Evolutionary conservation across 2,329 filamentous ascomycete genomes (phyloP).

Genomic region (Hyphodiscus sp.): DNA sequence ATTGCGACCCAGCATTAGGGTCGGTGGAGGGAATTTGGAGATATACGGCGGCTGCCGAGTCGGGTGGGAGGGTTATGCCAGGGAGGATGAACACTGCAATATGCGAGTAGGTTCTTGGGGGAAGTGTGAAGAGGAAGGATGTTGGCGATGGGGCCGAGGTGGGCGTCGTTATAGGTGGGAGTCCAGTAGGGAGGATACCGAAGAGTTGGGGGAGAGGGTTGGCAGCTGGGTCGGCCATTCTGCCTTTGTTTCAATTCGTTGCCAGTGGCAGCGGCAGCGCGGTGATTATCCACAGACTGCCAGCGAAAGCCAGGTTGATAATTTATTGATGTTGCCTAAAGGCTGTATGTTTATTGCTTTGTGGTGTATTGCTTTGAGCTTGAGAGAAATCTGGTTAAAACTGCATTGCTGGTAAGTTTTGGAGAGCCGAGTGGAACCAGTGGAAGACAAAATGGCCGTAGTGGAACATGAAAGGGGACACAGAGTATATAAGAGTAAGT

Average conservation of each 20-base stretch:
- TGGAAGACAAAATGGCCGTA: no score
- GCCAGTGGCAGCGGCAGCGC: no score
- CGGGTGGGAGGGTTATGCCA: slow-evolving; percentile 58
- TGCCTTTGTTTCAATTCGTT: background rate
- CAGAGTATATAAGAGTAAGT: no score
- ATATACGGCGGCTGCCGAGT: slow-evolving; percentile 85
- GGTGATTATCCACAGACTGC: background rate
- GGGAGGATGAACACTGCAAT: slow-evolving; percentile 87
- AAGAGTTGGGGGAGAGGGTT: slow-evolving; percentile 24
- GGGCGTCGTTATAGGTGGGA: slow-evolving; percentile 49
- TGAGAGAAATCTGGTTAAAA: no score
- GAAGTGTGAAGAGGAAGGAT: slow-evolving; percentile 50
- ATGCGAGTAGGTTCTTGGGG: slow-evolving; percentile 60
- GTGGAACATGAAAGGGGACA: no score
- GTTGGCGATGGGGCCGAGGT: slow-evolving; percentile 46
- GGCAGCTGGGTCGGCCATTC: slow-evolving; percentile 10
- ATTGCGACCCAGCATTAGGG: slow-evolving; percentile 38
- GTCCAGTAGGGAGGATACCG: slow-evolving; percentile 48
- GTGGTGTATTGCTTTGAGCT: no score
- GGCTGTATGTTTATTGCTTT: no score
- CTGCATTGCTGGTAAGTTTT: no score
- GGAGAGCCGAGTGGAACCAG: no score
- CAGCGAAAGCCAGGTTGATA: background rate
- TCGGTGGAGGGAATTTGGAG: slow-evolving; percentile 53
- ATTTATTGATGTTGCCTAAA: background rate